These are phyloP conservation scores for Penicillium rolfsii DNA, from an alignment of 2,329 filamentous ascomycete species.

Conservation along the genomic window DNA sequence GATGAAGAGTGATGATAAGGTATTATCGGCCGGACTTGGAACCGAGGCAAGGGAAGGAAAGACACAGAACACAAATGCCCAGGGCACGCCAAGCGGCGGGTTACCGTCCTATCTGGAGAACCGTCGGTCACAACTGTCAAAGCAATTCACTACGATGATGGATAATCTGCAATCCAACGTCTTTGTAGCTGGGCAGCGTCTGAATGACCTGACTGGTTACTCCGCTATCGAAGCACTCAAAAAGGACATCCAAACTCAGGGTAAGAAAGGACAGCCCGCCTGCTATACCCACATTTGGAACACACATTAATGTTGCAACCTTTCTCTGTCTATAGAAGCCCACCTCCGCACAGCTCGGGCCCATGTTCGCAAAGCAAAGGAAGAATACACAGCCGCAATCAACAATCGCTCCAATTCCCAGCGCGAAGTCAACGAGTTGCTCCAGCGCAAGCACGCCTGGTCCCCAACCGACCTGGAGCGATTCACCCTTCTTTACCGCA, in stretches of 20 bases:
- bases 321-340: constrained; percentile 47
- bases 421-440: constrained; percentile 89
- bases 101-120: constrained; percentile 45
- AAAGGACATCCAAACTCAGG: constrained; percentile 70
- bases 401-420: constrained; percentile 83
- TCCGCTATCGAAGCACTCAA: constrained; percentile 87
- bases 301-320: neutral
- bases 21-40: constrained; percentile 8
- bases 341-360: constrained; percentile 59
- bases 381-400: constrained; percentile 80
- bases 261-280: constrained; percentile 42
- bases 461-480: constrained; percentile 83
- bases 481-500: constrained; percentile 89
- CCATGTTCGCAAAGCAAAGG: constrained; percentile 71
- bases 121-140: constrained; percentile 60
- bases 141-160: constrained; percentile 73
- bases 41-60: constrained; percentile 15
- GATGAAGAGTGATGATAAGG: constrained; percentile 21
- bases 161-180: constrained; percentile 85
- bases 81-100: constrained; percentile 20
- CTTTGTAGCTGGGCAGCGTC: constrained; percentile 79
- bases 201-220: constrained; percentile 96
- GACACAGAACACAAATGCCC: constrained; percentile 3
- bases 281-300: neutral
- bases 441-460: constrained; percentile 95